Evolutionary conservation across 139 green algal genomes (phyloP).

Genomic region (Volvox reticuliferus): DNA sequence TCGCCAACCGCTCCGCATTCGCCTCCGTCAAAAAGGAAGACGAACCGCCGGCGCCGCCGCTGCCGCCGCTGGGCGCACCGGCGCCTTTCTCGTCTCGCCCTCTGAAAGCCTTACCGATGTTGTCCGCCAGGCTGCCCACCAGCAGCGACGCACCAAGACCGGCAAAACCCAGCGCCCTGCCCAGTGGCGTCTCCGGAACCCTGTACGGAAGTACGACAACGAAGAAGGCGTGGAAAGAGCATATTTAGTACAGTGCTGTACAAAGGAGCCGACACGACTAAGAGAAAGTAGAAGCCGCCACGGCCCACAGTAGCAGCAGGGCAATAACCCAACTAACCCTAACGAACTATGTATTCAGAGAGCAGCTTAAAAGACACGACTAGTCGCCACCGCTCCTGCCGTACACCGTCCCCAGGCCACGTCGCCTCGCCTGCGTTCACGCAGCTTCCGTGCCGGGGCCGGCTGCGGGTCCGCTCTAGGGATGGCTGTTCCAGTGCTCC

Average conservation of each 20-base stretch:
- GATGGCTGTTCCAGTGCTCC: no score
- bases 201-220: not conserved
- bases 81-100: not conserved
- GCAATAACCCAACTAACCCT: no score
- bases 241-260: no score
- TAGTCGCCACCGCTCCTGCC: no score
- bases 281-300: no score
- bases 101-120: conserved; percentile 53
- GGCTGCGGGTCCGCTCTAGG: not conserved
- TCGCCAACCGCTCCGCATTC: conserved; percentile 93
- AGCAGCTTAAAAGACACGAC: no score
- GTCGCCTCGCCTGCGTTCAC: conserved; percentile 53
- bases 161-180: conserved; percentile 87
- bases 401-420: no score
- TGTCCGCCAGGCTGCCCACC: conserved; percentile 77
- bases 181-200: conserved; percentile 84
- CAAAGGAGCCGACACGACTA: no score
- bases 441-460: conserved; percentile 40
- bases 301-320: no score
- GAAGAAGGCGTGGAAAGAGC: no score
- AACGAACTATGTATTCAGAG: no score
- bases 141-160: conserved; percentile 84
- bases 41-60: not conserved
- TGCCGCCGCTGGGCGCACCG: not conserved
- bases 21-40: conserved; percentile 72